These are phyloP conservation scores for Turnera subulata DNA, from an alignment of 345 rosid genomes.

Conservation along the genomic window DNA sequence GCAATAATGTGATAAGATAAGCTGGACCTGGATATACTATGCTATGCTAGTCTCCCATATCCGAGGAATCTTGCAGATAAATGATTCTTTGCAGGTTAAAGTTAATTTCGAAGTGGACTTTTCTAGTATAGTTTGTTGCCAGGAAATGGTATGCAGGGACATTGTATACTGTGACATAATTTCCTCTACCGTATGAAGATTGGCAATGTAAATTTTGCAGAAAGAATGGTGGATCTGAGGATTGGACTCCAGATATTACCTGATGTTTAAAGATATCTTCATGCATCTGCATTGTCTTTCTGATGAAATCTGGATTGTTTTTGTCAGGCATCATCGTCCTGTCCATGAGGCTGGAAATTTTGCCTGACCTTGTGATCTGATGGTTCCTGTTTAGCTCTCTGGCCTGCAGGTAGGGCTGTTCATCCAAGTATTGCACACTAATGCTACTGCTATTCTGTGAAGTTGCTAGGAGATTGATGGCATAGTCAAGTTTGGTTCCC, in stretches of 20 bases:
- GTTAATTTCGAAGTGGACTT: no score
- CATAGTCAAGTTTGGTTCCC: constrained; percentile 61
- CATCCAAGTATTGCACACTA: constrained; percentile 42
- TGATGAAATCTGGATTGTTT: constrained; percentile 51
- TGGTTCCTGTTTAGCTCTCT: constrained; percentile 19
- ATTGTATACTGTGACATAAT: no score
- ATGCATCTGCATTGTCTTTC: constrained; percentile 75
- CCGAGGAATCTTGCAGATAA: no score
- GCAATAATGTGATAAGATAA: neutral
- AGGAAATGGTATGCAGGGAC: no score
- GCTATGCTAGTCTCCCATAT: no score
- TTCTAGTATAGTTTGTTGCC: no score
- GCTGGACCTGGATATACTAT: no score
- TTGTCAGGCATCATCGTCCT: constrained; percentile 30
- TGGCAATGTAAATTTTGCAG: no score
- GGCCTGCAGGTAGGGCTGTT: constrained; percentile 24
- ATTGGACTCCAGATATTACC: constrained; percentile 26
- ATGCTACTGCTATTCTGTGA: constrained; percentile 26
- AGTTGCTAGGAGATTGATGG: constrained; percentile 32
- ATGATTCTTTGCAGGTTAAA: no score
- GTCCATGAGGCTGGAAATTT: constrained; percentile 34
- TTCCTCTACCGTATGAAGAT: no score
- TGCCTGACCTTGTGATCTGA: constrained; percentile 14
- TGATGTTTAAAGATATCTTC: constrained; percentile 72
- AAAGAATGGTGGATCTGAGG: neutral